These are phyloP conservation scores for Nakaseomyces delphensis DNA, from an alignment of 1,139 yeast genomes.

Conservation along the genomic window DNA sequence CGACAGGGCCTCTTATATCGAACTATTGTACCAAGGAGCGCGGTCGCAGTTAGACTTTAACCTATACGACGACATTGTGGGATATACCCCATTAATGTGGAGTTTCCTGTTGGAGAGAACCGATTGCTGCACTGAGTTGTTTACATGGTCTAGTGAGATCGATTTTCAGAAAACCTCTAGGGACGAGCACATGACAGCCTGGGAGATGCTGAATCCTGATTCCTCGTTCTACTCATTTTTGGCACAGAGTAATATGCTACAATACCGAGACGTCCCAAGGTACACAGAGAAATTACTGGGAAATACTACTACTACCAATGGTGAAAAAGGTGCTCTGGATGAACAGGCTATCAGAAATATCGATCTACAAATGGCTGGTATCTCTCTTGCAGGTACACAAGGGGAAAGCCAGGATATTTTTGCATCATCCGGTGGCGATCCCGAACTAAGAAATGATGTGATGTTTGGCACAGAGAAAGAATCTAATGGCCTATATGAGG, in stretches of 20 bases:
- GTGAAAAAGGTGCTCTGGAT: constrained; percentile 5
- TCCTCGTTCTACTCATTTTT: constrained; percentile 34
- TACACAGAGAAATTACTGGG: constrained; percentile 1
- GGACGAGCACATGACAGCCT: constrained; percentile 30
- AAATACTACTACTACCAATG: not conserved
- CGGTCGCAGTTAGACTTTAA: constrained; percentile 30
- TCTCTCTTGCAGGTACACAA: constrained; percentile 17
- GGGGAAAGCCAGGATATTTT: constrained; percentile 22
- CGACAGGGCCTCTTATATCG: constrained; percentile 30
- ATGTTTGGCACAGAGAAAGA: constrained; percentile 1
- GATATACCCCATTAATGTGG: constrained; percentile 45
- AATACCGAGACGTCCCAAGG: constrained; percentile 12
- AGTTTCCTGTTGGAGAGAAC: constrained; percentile 35
- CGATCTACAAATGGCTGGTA: constrained; percentile 43
- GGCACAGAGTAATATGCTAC: constrained; percentile 34
- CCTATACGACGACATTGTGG: constrained; percentile 33
- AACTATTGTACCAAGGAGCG: constrained; percentile 32
- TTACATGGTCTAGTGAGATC: constrained; percentile 37
- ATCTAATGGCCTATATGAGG: constrained; percentile 2
- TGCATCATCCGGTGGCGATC: constrained; percentile 10
- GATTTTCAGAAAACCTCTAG: constrained; percentile 28
- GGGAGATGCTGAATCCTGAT: constrained; percentile 35
- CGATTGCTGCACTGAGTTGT: constrained; percentile 32
- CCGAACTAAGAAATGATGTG: not conserved
- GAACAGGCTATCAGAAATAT: constrained; percentile 30